Evolutionary conservation across 1,284 basidiomycete genomes (phyloP), one percentile per base, ranked within the genome.

Genomic region (Marasmius tenuissimus): DNA sequence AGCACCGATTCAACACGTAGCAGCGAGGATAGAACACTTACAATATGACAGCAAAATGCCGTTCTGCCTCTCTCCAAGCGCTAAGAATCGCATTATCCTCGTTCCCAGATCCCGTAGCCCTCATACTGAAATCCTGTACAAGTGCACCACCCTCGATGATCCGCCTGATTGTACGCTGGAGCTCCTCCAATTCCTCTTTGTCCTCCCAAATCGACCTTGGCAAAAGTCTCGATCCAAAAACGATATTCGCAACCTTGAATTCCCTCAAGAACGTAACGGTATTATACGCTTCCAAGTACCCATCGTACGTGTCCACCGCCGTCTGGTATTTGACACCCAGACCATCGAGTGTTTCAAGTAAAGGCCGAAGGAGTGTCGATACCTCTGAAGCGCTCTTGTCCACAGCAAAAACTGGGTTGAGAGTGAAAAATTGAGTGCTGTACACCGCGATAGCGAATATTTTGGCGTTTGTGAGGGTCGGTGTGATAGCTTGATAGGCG

Each of bases 61-160:
- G 6, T 37, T n/a, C 14, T 5, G 67, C 56, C 1, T 65, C 42
- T 42, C 67, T 61, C 67, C 67, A 66, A 16, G 61, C 63, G 34
- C 64, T 65, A 52, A 63, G 61, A 10, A 66, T 64, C 1, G 65
- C 65, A 37, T 68, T 68, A 20, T 64, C 40, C 14, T 65, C 63
- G 38, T 63, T 58, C 4, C 64, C 60, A 8, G 59, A 61, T 18
- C 48, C 65, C 53, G 63, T 62, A 33, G 67, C 59, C 3, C 54
- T 62, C 1, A 64, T 11, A 1, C 62, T 60, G 11, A 68, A 60
- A 45, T 68, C 65, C 34, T 58, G 61, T 0, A 63, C 39, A 20
- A 60, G 37, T 11, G 52, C 60, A 14, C 60, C 63, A 10, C 55
- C 45, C 33, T 65, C 61, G 33, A 65, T 50, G 16, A 68, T 64